phyloP scores from a whole-genome alignment of 371 early-diverging fungal species.

The Circinella minor region DNA sequence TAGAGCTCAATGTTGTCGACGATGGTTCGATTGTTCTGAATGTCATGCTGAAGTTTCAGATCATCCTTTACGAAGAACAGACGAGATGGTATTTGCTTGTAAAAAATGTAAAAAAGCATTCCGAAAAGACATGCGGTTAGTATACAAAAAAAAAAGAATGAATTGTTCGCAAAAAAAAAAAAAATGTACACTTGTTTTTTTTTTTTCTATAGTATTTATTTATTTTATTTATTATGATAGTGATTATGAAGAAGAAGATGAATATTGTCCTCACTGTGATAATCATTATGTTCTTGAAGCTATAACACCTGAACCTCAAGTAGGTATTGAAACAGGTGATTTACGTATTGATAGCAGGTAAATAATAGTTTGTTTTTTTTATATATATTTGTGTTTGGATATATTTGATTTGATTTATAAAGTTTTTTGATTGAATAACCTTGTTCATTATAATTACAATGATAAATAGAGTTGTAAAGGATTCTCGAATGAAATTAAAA shows the following conservation, averaged over 20 bases:
- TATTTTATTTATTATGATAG: slow-evolving; percentile 35
- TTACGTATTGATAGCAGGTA: slow-evolving; percentile 73
- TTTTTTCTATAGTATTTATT: no score
- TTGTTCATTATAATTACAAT: background rate
- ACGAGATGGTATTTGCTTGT: slow-evolving; percentile 96
- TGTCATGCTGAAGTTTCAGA: slow-evolving; percentile 89
- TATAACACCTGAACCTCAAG: slow-evolving; percentile 77
- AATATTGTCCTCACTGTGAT: slow-evolving; percentile 97
- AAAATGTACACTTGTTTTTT: background rate
- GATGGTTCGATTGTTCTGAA: slow-evolving; percentile 97
- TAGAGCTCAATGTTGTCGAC: slow-evolving; percentile 92
- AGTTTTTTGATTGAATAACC: background rate
- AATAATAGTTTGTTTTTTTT: background rate
- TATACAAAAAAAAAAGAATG: slow-evolving; percentile 14
- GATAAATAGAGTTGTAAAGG: slow-evolving; percentile 38
- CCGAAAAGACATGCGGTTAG: slow-evolving; percentile 87
- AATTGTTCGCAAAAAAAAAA: background rate
- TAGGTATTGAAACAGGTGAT: slow-evolving; percentile 94
- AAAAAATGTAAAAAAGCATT: slow-evolving; percentile 98
- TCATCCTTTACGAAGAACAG: slow-evolving; percentile 80
- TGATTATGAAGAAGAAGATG: slow-evolving; percentile 92
- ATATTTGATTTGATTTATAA: background rate
- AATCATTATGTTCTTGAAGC: slow-evolving; percentile 97
- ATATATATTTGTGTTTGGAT: no score
- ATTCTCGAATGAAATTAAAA: slow-evolving; percentile 32